Evolutionary conservation across 164 flowering plant genomes (phyloP).

Genomic region (Dillenia turbinata): DNA sequence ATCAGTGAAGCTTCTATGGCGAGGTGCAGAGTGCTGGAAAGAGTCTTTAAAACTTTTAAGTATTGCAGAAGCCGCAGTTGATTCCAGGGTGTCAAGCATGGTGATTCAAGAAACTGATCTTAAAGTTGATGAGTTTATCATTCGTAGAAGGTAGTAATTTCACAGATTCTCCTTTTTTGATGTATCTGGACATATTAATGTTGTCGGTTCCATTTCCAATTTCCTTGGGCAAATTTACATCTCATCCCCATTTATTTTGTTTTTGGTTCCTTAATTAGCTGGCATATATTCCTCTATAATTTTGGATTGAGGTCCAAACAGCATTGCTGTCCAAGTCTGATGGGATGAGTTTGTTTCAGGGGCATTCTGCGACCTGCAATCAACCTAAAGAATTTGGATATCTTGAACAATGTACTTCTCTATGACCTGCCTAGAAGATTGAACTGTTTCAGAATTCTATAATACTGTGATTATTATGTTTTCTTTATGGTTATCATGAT

Average conservation of each 20-base stretch:
- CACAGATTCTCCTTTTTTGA: background rate
- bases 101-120: slow-evolving; percentile 14
- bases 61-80: slow-evolving; percentile 61
- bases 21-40: slow-evolving; percentile 77
- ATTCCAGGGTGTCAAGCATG: slow-evolving; percentile 8
- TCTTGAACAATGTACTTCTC: slow-evolving; percentile 54
- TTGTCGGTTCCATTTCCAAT: background rate
- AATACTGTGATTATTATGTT: slow-evolving; percentile 8
- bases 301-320: no score
- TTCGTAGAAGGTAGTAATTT: slow-evolving; percentile 63
- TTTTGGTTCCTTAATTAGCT: background rate
- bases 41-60: slow-evolving; percentile 63
- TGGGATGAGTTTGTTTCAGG: slow-evolving; percentile 32
- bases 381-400: slow-evolving; percentile 50
- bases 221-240: no score
- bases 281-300: background rate
- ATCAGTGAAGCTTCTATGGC: slow-evolving; percentile 88
- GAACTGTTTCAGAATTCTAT: background rate
- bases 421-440: background rate
- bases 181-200: background rate
- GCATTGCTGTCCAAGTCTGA: background rate
- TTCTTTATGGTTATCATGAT: slow-evolving; percentile 15
- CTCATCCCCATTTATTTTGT: no score
- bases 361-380: slow-evolving; percentile 86
- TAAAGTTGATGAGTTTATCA: slow-evolving; percentile 24